A percentile compares a stretch with the other conserved stretches of the same genome.
Evolutionary conservation across 768 basidiomycete species (phyloP).

Genomic region (Phaeolepiota aurea): DNA sequence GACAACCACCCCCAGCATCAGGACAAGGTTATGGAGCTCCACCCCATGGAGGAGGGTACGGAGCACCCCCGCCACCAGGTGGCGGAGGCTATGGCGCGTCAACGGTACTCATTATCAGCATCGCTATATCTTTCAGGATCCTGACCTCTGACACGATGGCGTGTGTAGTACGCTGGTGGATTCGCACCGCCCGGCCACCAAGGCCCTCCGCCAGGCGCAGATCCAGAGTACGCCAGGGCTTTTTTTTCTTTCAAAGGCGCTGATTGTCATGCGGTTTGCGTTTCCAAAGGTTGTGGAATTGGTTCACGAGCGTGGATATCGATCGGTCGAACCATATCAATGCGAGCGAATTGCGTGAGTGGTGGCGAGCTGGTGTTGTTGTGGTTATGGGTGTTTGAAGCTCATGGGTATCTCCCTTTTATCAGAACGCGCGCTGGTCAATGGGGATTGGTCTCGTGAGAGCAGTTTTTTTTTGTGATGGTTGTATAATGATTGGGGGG

Average conservation of each 20-base stretch:
- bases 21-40: neutral
- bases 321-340: constrained; percentile 64
- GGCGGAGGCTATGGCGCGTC: constrained; percentile 14
- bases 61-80: constrained; percentile 11
- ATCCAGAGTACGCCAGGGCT: constrained; percentile 41
- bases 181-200: constrained; percentile 24
- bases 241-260: neutral
- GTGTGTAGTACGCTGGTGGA: constrained; percentile 24
- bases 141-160: no score
- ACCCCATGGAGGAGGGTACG: constrained; percentile 12
- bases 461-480: neutral
- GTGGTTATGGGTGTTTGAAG: no score
- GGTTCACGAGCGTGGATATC: constrained; percentile 64
- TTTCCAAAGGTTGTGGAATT: constrained; percentile 68
- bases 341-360: constrained; percentile 60
- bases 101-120: constrained; percentile 6
- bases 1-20: neutral
- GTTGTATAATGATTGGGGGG: neutral
- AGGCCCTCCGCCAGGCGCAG: constrained; percentile 57
- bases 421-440: constrained; percentile 38
- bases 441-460: constrained; percentile 74
- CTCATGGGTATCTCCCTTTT: neutral
- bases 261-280: constrained; percentile 2
- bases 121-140: no score
- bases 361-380: no score